Percentiles rank a stretch among this genome's conserved stretches.
Conservation (phyloP, 306 rosid genomes). For the Quercus gilva region DNA sequence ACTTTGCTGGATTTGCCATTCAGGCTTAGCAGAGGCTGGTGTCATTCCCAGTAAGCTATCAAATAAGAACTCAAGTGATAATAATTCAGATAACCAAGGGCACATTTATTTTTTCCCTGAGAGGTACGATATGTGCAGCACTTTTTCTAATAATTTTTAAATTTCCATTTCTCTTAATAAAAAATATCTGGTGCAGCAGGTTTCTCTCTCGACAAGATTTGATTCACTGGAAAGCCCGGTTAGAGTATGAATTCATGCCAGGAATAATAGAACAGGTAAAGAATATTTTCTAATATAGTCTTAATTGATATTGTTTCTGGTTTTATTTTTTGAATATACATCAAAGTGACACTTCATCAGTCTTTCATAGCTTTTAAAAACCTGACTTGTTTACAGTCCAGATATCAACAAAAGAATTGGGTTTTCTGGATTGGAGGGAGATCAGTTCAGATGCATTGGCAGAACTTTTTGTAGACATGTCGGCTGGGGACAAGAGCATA, state of each 20-base stretch:
- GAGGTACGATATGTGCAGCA: slow-evolving; percentile 39
- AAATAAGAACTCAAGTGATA: slow-evolving; percentile 26
- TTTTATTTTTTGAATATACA: slow-evolving; percentile 3
- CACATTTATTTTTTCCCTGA: slow-evolving; percentile 54
- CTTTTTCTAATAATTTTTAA: slow-evolving; percentile 1
- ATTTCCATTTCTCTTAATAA: slow-evolving; percentile 19
- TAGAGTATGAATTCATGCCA: slow-evolving; percentile 64
- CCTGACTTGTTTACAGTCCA: slow-evolving; percentile 98
- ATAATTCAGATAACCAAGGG: slow-evolving; percentile 33
- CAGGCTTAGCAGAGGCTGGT: slow-evolving; percentile 93
- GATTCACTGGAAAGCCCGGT: slow-evolving; percentile 81
- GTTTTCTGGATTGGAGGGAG: slow-evolving; percentile 89
- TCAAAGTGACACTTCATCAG: slow-evolving; percentile 32
- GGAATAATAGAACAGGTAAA: slow-evolving; percentile 63
- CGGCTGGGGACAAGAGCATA: slow-evolving; percentile 71
- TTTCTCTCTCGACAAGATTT: slow-evolving; percentile 83
- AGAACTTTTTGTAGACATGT: slow-evolving; percentile 67
- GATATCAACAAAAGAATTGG: slow-evolving; percentile 70
- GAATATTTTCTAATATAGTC: slow-evolving; percentile 18
- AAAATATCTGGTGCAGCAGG: slow-evolving; percentile 41
- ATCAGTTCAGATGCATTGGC: slow-evolving; percentile 49
- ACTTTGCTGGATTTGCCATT: slow-evolving; percentile 19
- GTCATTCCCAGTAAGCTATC: slow-evolving; percentile 76
- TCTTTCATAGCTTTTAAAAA: slow-evolving; percentile 54
- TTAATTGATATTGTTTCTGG: background rate